Evolutionary conservation across 495 filamentous ascomycete species (phyloP), one percentile per base, ranked within the genome.

Genomic region (Daldinia grandis): DNA sequence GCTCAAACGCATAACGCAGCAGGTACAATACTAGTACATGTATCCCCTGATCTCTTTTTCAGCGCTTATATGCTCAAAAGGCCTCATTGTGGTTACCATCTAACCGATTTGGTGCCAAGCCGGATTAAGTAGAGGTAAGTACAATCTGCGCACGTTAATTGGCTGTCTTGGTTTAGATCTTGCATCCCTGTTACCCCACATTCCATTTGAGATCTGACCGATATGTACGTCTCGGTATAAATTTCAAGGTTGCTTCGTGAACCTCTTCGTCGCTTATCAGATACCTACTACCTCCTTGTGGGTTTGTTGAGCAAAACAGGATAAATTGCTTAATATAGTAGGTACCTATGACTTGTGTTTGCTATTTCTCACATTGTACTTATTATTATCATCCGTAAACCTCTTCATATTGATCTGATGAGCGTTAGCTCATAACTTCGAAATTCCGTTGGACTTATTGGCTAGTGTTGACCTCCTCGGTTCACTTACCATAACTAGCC

Each of bases 81-180:
- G 15, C 24, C 68, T 64, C 61, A 24, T 47, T 35, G 9, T 47
- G 42, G 42, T 47, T 47, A 8, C 59, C 17, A 56, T 61, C 60
- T 64, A 62, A 55, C 61, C 60, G 31, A 35, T 58, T 68, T 38
- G 31, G 64, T 61, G 69, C 69, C 64, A 72, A 72, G 64, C 69
- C 69, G 64, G 69, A 72, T 64, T 68, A 64, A 68, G 64, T 68
- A 72, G 51, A 38, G 14, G 31, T 15, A 33, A 57, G 49, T 40
- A 47, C 25, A 44, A 64, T 72, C 42, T 67, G 50, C 55, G 35
- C 35, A 33, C 31, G 25, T 47, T 64, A 35, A 72, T 68, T 72
- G 64, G 64, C 55, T 58, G 10, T 51, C 2, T 64, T 72, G 58
- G 55, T 55, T 58, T n/a, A 58, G 50, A 62, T 59, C 51, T 66